Evolutionary conservation across 164 flowering plant genomes (phyloP), one percentile per base, ranked within the genome.

Genomic region (Santalum album): DNA sequence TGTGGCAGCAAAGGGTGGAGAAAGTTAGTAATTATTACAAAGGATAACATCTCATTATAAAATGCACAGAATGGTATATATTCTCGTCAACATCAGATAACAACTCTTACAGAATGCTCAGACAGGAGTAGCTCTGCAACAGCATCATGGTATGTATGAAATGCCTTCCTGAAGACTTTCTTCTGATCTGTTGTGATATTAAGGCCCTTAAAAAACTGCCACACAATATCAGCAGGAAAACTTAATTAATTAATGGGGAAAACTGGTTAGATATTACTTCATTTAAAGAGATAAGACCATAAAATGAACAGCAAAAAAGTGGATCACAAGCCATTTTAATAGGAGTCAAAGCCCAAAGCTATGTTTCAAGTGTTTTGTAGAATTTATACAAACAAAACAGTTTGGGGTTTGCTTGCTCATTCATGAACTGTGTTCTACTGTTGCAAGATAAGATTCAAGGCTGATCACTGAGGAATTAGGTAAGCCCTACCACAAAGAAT

Each of bases 141-240:
- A 60, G 90, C 83, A 61, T 92, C 96, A 81, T 81, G 82, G 68
- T 83, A 92, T 34, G 80, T 42, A 68, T 72, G 73, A 59, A 85
- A 73, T 42, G 84, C 82, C 78, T 92, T 92, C 69, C 72, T 76
- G 54, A 92, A 76, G 23, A 66, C 56, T 69, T 83, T 92, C 81
- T 89, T 92, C 65, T 89, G 99, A 52, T 92, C 99, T 54, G 78
- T 72, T 14, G 95, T 82, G 51, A 92, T 75, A 59, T 72, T 83
- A 23, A 92, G 88, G 32, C 78, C 95, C 77, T 81, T 83, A 44
- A 67, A 83, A 70, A 87, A 77, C 99, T 92, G 88, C 17, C 49
- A 48, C 16, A 67, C 57, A 25, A 45, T 25, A 49, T 63, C 47
- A 67, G 25, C 24, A 45, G 34, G 25, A 44, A 32, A 38, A 40